phyloP scores from a whole-genome alignment of 73 alveolate genomes.

The Breviolum minutum region DNA sequence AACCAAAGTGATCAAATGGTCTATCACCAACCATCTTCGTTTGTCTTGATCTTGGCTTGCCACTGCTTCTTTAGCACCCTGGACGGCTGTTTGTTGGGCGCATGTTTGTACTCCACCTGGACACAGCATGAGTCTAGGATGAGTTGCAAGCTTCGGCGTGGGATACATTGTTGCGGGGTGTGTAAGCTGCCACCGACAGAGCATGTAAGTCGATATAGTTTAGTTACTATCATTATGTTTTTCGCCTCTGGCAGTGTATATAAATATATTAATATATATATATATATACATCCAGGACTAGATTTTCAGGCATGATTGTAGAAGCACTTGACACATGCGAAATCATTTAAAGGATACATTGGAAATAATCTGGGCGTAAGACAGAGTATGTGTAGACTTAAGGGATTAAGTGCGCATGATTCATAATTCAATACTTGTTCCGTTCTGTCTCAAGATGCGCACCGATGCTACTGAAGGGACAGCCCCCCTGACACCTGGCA shows the following conservation, averaged over 20 bases:
- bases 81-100: slow-evolving; percentile 87
- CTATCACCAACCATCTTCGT: no score
- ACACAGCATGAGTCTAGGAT: not conserved
- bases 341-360: no score
- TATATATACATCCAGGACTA: not conserved
- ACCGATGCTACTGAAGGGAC: not conserved
- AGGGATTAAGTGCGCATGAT: no score
- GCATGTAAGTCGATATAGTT: not conserved
- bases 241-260: no score
- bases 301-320: not conserved
- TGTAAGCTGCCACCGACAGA: not conserved
- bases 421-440: no score
- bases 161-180: not conserved
- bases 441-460: not conserved
- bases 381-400: no score
- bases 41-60: not conserved
- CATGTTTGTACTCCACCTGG: slow-evolving; percentile 93
- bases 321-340: no score
- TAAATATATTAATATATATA: no score
- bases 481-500: no score
- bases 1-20: not conserved
- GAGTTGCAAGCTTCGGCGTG: not conserved
- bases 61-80: slow-evolving; percentile 89
- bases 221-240: no score
- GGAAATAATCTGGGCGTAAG: no score